Evolutionary conservation across 768 basidiomycete species (phyloP).

Genomic region (Lactifluus hygrophoroides): DNA sequence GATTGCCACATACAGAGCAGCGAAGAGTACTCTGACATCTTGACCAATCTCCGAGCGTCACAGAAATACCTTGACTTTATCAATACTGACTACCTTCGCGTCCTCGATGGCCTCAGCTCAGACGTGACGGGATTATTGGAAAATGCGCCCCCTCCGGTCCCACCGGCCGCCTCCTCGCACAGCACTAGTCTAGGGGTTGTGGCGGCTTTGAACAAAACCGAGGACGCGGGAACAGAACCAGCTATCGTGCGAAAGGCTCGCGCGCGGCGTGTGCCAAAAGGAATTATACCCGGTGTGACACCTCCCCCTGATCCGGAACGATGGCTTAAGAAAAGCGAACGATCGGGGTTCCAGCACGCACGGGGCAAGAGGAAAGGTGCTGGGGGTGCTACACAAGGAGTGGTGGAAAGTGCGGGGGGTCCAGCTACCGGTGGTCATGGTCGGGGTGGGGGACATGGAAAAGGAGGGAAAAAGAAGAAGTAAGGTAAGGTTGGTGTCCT

Average conservation of each 20-base stretch:
- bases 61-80: slow-evolving; percentile 82
- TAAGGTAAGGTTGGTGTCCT: slow-evolving; percentile 25
- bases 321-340: slow-evolving; percentile 83
- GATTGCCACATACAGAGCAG: slow-evolving; percentile 45
- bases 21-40: slow-evolving; percentile 81
- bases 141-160: slow-evolving; percentile 50
- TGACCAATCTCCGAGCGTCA: slow-evolving; percentile 77
- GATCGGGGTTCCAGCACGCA: slow-evolving; percentile 45
- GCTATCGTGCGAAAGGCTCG: slow-evolving; percentile 39
- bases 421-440: slow-evolving; percentile 27
- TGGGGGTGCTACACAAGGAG: slow-evolving; percentile 65
- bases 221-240: slow-evolving; percentile 28
- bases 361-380: slow-evolving; percentile 47
- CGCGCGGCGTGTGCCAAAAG: slow-evolving; percentile 60
- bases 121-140: slow-evolving; percentile 48
- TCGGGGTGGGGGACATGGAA: slow-evolving; percentile 35
- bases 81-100: slow-evolving; percentile 54
- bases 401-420: slow-evolving; percentile 31
- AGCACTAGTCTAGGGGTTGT: slow-evolving; percentile 24
- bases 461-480: slow-evolving; percentile 59
- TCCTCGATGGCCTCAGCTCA: slow-evolving; percentile 51
- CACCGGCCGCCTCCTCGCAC: slow-evolving; percentile 27
- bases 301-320: slow-evolving; percentile 80
- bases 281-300: slow-evolving; percentile 71
- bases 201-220: slow-evolving; percentile 27